Evolutionary conservation across 2,329 filamentous ascomycete genomes (phyloP), one percentile per base, ranked within the genome.

Genomic region (Ophiostoma quercus): DNA sequence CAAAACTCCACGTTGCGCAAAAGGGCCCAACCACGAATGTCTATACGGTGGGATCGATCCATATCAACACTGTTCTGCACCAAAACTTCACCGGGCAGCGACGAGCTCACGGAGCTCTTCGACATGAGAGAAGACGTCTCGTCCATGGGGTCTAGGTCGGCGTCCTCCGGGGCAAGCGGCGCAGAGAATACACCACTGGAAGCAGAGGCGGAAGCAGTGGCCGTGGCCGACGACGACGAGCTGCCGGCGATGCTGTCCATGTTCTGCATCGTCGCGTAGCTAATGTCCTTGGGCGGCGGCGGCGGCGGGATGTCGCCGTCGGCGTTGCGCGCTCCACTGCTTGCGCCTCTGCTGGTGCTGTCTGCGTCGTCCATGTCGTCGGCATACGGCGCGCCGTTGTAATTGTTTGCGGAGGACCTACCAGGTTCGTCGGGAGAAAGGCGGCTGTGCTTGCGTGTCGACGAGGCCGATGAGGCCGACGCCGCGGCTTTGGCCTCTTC

Each of bases 21-120:
- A 77, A 99, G 84, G 19, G 85, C 84, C 76, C 92, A 82, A 73
- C 95, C 95, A 77, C 94, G 92, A 77, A 98, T 90, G 88, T 98
- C 95, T 92, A 91, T 80, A 84, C 89, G 88, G 80, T 90, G 90
- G 83, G 88, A 90, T 83, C 88, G 87, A 83, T 88, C 84, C 79
- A 88, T 84, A 86, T 90, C 86, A 86, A 90, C 84, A 83, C 83
- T 86, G 80, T 82, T 85, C 81, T 83, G 81, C 75, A 84, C 79
- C 76, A 84, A 80, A 67, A 84, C 79, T 74, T 85, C 83, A 73
- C 82, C 82, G 54, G 81, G 80, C 71, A 83, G 77, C 69, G 82
- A 84, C 51, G 86, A 84, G 73, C 82, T 83, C 77, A n/a, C 16
- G 11, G 86, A 84, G 73, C 82, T 83, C 77, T 83, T 86, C 72